phyloP scores from a whole-genome alignment of 345 rosid species.

The Lenwebbia sp. region DNA sequence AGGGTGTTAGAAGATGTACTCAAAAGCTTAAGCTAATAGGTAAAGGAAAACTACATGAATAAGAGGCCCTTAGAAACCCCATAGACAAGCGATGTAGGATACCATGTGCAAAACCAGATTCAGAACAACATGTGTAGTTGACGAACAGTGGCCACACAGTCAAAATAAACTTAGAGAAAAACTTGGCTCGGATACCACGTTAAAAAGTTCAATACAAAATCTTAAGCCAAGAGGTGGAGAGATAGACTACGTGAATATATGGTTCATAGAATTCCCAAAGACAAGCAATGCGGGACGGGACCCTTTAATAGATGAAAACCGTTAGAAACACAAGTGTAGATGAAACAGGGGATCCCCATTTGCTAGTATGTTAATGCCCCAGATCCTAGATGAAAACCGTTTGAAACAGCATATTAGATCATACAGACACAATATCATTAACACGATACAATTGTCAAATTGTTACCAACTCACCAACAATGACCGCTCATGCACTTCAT shows the following conservation, averaged over 20 bases:
- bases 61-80: not conserved
- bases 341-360: not conserved
- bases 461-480: slow-evolving; percentile 51
- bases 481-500: slow-evolving; percentile 96
- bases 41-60: not conserved
- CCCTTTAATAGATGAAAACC: not conserved
- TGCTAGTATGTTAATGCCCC: not conserved
- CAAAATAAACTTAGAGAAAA: not conserved
- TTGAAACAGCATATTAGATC: not conserved
- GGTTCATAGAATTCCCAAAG: not conserved
- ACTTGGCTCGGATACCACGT: not conserved
- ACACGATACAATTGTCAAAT: not conserved
- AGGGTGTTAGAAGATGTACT: not conserved
- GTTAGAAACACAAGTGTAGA: not conserved
- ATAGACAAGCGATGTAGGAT: not conserved
- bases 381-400: not conserved
- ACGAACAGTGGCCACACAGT: not conserved
- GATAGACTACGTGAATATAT: not conserved
- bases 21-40: not conserved
- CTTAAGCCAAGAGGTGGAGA: not conserved
- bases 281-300: not conserved
- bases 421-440: not conserved
- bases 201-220: not conserved
- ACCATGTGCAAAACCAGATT: not conserved
- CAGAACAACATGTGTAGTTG: not conserved